phyloP scores from a whole-genome alignment of 495 filamentous ascomycete species.

The Aspergillus homomorphus region DNA sequence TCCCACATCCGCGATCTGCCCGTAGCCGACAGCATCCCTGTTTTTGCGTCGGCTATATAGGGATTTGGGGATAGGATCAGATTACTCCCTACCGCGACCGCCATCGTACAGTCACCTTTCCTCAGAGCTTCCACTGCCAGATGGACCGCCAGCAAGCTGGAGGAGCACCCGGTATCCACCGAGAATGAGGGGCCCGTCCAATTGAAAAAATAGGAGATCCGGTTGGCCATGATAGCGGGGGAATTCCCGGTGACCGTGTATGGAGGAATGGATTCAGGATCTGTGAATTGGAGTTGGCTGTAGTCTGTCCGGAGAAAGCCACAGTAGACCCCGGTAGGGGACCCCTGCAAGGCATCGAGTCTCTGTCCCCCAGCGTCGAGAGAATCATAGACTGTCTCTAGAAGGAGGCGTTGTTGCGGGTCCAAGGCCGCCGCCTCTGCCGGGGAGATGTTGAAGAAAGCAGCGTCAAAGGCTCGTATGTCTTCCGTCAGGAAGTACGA shows the following conservation, averaged over 20 bases:
- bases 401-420: conserved; percentile 46
- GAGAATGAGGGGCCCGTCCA: conserved; percentile 31
- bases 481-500: conserved; percentile 50
- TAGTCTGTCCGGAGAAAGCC: conserved; percentile 48
- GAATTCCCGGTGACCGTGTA: conserved; percentile 50
- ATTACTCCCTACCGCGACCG: conserved; percentile 29
- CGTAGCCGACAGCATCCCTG: conserved; percentile 26
- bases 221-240: conserved; percentile 32
- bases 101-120: conserved; percentile 23
- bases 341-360: conserved; percentile 39
- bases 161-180: conserved; percentile 41
- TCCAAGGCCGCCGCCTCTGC: conserved; percentile 46
- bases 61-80: conserved; percentile 27
- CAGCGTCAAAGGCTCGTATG: conserved; percentile 52
- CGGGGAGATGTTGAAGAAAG: conserved; percentile 48
- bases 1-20: conserved; percentile 33
- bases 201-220: conserved; percentile 39
- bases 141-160: conserved; percentile 35
- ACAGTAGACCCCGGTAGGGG: conserved; percentile 45
- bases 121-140: conserved; percentile 29
- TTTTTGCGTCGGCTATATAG: conserved; percentile 9
- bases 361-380: conserved; percentile 48
- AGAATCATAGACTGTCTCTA: conserved; percentile 46
- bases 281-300: conserved; percentile 34
- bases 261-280: conserved; percentile 37